These are phyloP conservation scores for Ensete ventricosum DNA, from an alignment of 176 grass and related monocot genomes.

Conservation along the genomic window DNA sequence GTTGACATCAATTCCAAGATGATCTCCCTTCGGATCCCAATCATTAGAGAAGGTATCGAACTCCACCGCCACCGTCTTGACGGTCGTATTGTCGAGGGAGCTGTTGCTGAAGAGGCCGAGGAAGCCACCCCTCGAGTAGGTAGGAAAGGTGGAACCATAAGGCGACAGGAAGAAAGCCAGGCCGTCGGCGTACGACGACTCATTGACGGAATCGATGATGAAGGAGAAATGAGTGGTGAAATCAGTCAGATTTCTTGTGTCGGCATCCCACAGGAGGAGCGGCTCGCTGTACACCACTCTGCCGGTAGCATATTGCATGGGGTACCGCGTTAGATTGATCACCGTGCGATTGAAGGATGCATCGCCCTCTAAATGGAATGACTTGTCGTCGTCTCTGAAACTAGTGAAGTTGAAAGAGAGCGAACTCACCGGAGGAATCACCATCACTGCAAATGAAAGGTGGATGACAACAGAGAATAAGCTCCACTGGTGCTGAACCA, in stretches of 20 bases:
- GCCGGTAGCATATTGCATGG: conserved; percentile 9
- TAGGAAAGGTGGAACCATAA: neutral
- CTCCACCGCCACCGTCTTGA: conserved; percentile 30
- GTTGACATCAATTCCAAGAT: conserved; percentile 30
- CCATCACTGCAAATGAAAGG: neutral
- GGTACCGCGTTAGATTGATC: neutral
- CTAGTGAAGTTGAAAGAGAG: conserved; percentile 39
- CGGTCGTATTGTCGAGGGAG: neutral
- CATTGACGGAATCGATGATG: conserved; percentile 3
- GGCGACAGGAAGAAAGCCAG: conserved; percentile 56
- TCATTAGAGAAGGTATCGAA: conserved; percentile 28
- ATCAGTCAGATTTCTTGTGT: conserved; percentile 32
- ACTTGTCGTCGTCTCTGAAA: neutral
- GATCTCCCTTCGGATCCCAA: conserved; percentile 24
- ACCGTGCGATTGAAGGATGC: neutral
- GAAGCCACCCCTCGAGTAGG: conserved; percentile 9
- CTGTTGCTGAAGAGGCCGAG: conserved; percentile 36
- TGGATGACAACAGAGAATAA: neutral
- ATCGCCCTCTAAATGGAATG: neutral
- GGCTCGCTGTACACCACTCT: conserved; percentile 9
- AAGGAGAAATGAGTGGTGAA: conserved; percentile 45
- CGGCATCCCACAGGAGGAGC: conserved; percentile 33
- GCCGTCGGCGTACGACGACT: conserved; percentile 14
- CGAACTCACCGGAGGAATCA: conserved; percentile 12
- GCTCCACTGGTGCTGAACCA: neutral